Percentiles rank a stretch among this genome's conserved stretches.
Conservation (phyloP, 2,329 filamentous ascomycete species). For the Bipolaris cookei region DNA sequence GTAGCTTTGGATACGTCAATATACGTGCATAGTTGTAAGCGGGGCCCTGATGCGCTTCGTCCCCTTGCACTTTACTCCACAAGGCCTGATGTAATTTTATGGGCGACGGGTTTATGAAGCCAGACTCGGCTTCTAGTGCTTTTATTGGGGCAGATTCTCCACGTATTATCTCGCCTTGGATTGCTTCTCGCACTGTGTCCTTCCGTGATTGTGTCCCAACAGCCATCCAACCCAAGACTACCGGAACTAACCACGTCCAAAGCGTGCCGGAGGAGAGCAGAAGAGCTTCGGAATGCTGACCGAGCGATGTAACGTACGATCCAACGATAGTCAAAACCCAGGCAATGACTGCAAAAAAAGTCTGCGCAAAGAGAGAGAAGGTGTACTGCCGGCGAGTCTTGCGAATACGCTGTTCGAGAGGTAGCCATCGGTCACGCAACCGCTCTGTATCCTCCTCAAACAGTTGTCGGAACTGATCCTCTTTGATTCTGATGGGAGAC, state of each 20-base stretch:
- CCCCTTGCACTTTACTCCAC: constrained; percentile 1
- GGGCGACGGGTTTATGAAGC: background rate
- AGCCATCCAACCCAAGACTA: constrained; percentile 11
- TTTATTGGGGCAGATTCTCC: background rate
- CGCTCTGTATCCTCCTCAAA: background rate
- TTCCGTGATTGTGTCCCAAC: constrained; percentile 1
- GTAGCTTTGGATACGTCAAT: constrained; percentile 5
- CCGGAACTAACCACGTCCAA: constrained; percentile 7
- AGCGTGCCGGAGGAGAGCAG: constrained; percentile 5
- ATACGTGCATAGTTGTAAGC: constrained; percentile 7
- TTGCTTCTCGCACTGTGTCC: constrained; percentile 1
- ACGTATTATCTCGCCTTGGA: background rate
- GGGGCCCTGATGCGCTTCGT: constrained; percentile 3
- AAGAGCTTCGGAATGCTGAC: constrained; percentile 5
- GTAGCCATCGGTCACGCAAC: constrained; percentile 1
- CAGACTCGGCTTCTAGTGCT: background rate
- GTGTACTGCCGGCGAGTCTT: constrained; percentile 1
- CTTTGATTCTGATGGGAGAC: background rate
- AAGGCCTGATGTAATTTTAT: background rate
- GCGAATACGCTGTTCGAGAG: background rate
- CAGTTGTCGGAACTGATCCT: background rate
- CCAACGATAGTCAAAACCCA: constrained; percentile 2
- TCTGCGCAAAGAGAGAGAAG: constrained; percentile 5
- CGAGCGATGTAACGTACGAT: constrained; percentile 1
- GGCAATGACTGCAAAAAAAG: constrained; percentile 1